Evolutionary conservation across 495 filamentous ascomycete species (phyloP).

Genomic region (Cenococcum geophilum): DNA sequence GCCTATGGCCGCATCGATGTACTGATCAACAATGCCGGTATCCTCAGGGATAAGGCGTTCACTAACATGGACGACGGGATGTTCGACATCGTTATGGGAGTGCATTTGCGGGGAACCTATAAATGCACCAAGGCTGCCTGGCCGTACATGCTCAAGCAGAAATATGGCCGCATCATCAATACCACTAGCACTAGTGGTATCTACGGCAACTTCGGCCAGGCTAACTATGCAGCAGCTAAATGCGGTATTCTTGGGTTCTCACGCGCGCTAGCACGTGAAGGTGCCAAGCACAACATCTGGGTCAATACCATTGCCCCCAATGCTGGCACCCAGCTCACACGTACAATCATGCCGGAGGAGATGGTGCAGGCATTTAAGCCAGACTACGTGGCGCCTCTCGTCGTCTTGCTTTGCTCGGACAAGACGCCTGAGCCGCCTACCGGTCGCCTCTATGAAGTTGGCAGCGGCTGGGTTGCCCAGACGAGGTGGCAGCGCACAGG

Average conservation of each 20-base stretch:
- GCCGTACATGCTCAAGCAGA: slow-evolving; percentile 97
- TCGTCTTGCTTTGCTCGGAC: slow-evolving; percentile 83
- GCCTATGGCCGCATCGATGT: slow-evolving; percentile 91
- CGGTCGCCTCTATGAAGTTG: slow-evolving; percentile 90
- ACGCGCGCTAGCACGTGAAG: slow-evolving; percentile 85
- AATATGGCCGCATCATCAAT: slow-evolving; percentile 95
- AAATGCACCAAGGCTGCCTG: slow-evolving; percentile 97
- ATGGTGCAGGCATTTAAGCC: slow-evolving; percentile 99
- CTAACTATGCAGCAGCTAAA: slow-evolving; percentile 96
- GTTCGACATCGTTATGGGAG: slow-evolving; percentile 88
- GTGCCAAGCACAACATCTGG: slow-evolving; percentile 94
- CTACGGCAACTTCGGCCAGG: slow-evolving; percentile 98
- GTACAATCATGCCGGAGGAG: slow-evolving; percentile 92
- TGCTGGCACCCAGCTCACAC: slow-evolving; percentile 92
- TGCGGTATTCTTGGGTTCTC: slow-evolving; percentile 92
- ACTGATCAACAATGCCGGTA: slow-evolving; percentile 95
- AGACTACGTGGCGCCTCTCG: slow-evolving; percentile 92
- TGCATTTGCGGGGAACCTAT: slow-evolving; percentile 92
- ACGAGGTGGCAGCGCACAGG: slow-evolving; percentile 94
- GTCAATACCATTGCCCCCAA: slow-evolving; percentile 99
- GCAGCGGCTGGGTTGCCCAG: slow-evolving; percentile 85
- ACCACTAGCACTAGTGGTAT: slow-evolving; percentile 95
- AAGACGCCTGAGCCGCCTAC: slow-evolving; percentile 76
- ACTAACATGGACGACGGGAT: slow-evolving; percentile 92
- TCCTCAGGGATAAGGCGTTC: slow-evolving; percentile 96